Evolutionary conservation across 83 land plant species (phyloP).

Genomic region (Larix sibirica): DNA sequence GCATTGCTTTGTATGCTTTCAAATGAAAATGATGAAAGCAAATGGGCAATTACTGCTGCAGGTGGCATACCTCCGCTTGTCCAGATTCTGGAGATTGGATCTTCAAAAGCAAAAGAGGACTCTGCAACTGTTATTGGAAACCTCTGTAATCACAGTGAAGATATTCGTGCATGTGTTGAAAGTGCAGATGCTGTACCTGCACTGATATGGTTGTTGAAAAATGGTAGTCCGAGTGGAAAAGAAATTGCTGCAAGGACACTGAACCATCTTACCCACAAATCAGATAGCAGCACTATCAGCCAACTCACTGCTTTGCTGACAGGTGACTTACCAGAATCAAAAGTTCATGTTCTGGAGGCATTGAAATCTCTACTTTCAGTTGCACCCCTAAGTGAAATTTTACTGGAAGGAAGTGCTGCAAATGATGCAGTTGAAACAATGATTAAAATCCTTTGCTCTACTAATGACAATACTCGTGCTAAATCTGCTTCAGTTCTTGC

Average conservation of each 20-base stretch:
- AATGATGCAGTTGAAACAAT: slow-evolving; percentile 95
- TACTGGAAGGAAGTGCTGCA: slow-evolving; percentile 87
- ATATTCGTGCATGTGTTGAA: slow-evolving; percentile 97
- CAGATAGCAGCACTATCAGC: slow-evolving; percentile 93
- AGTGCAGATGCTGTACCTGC: slow-evolving; percentile 99
- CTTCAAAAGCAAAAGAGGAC: slow-evolving; percentile 95
- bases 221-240: slow-evolving; percentile 86
- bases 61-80: slow-evolving; percentile 99
- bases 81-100: slow-evolving; percentile 94
- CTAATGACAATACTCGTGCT: slow-evolving; percentile 85
- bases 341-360: slow-evolving; percentile 94
- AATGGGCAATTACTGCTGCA: slow-evolving; percentile 99
- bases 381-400: slow-evolving; percentile 76
- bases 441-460: slow-evolving; percentile 65
- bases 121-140: slow-evolving; percentile 89
- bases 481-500: slow-evolving; percentile 95
- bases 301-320: slow-evolving; percentile 91
- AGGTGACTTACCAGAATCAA: slow-evolving; percentile 96
- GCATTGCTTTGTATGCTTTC: slow-evolving; percentile 88
- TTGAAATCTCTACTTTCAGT: slow-evolving; percentile 85
- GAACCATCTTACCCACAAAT: slow-evolving; percentile 86
- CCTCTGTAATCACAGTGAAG: slow-evolving; percentile 98
- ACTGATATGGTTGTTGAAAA: slow-evolving; percentile 91
- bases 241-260: slow-evolving; percentile 89
- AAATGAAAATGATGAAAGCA: slow-evolving; percentile 94